phyloP scores from a whole-genome alignment of 257 asterid species.

The Gardenia jasminoides region DNA sequence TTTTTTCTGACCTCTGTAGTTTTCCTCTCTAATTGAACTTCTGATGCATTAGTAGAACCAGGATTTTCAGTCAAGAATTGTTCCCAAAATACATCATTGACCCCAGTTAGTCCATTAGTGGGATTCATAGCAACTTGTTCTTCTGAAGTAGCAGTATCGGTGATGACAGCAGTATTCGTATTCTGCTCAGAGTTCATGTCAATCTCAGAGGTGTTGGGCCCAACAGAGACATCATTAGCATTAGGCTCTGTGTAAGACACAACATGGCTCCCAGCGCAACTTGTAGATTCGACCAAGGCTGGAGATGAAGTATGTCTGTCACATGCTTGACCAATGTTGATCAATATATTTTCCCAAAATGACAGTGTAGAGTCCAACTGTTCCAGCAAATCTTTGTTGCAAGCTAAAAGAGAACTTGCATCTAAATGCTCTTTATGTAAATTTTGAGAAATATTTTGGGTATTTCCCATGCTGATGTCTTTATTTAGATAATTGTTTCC shows the following conservation, averaged over 20 bases:
- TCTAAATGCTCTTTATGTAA: slow-evolving; percentile 35
- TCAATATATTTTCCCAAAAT: slow-evolving; percentile 59
- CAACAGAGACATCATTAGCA: slow-evolving; percentile 39
- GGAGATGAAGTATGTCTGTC: slow-evolving; percentile 36
- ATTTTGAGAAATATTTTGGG: slow-evolving; percentile 36
- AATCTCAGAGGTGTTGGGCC: slow-evolving; percentile 40
- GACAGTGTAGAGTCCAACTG: slow-evolving; percentile 57
- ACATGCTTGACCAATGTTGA: slow-evolving; percentile 41
- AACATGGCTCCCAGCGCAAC: slow-evolving; percentile 47
- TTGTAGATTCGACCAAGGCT: slow-evolving; percentile 48
- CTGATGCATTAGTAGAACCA: slow-evolving; percentile 54
- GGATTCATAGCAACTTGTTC: slow-evolving; percentile 32
- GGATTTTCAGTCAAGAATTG: slow-evolving; percentile 94
- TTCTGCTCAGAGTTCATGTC: slow-evolving; percentile 70
- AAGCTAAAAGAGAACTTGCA: slow-evolving; percentile 38
- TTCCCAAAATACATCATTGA: slow-evolving; percentile 90
- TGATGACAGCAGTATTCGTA: slow-evolving; percentile 34
- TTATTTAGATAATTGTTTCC: slow-evolving; percentile 43
- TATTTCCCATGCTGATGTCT: slow-evolving; percentile 39
- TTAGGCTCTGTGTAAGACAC: slow-evolving; percentile 56
- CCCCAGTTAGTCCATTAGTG: slow-evolving; percentile 49
- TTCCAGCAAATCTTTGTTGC: slow-evolving; percentile 48
- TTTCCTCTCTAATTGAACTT: slow-evolving; percentile 44
- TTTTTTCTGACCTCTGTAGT: slow-evolving; percentile 40
- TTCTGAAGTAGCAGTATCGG: slow-evolving; percentile 31